Evolutionary conservation across 1,284 basidiomycete species (phyloP).

Genomic region (Xerocomus nothofagi): DNA sequence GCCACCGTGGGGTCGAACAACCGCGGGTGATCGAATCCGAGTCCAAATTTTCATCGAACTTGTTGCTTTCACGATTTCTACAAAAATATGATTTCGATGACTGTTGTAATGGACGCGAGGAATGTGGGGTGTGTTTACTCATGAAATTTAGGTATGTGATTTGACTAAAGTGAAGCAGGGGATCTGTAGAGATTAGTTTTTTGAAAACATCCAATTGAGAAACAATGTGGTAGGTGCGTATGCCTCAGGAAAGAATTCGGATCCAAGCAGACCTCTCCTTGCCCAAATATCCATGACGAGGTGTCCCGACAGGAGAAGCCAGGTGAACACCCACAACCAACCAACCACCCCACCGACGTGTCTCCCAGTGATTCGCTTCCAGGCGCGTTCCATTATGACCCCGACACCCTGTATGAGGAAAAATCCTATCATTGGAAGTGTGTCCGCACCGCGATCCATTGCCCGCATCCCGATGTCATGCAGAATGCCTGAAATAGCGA

Average conservation of each 20-base stretch:
- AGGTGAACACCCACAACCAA: constrained; percentile 48
- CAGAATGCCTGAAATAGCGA: constrained; percentile 54
- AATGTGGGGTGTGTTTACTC: not conserved
- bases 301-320: constrained; percentile 47
- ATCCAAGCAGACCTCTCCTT: constrained; percentile 38
- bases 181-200: not conserved
- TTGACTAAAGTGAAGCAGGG: not conserved
- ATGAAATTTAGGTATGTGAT: not conserved
- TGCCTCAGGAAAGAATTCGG: constrained; percentile 12
- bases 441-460: constrained; percentile 54
- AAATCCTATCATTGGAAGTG: constrained; percentile 46
- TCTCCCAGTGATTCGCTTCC: constrained; percentile 41
- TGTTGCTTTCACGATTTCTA: not conserved
- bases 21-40: not conserved
- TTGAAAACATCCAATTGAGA: constrained; percentile 16
- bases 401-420: constrained; percentile 59
- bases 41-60: not conserved
- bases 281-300: constrained; percentile 54
- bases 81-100: not conserved
- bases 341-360: constrained; percentile 48
- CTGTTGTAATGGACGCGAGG: not conserved
- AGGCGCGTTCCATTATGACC: constrained; percentile 47
- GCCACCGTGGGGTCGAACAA: not conserved
- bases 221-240: constrained; percentile 25
- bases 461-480: constrained; percentile 60